Evolutionary conservation across 495 filamentous ascomycete genomes (phyloP), one percentile per base, ranked within the genome.

Genomic region (Stereocaulon alpinum): DNA sequence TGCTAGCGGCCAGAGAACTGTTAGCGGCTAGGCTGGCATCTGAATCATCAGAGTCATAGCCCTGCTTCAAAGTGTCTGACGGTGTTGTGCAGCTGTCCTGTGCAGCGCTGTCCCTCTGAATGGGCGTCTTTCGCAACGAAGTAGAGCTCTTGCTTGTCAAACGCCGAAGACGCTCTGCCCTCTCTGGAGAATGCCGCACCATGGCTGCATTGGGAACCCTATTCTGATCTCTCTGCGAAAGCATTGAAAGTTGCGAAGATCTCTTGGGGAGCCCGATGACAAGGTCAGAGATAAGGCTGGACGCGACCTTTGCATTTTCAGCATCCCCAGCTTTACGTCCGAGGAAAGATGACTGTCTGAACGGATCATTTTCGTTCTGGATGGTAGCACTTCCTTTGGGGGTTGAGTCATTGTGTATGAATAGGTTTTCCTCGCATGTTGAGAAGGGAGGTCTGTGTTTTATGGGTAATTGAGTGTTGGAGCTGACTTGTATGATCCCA

Each of bases 101-200:
- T 11, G 34, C 47, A 11, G 14, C 55, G 22, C 54, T 45, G 43
- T 60, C 58, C 10, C 45, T 47, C 11, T 18, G 40, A 34, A 40
- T 37, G 6, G 40, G 27, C 12, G 18, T 15, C 18, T 60, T 60
- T 43, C 40, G n/a, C 20, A 61, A 20, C 18, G 52, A 58, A 6
- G 42, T 55, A 34, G 45, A 45, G 42, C 58, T 61, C 43, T 45
- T 63, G 43, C 64, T 68, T 17, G 60, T 62, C 34, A 66, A 40
- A 18, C 61, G 63, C 27, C 59, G 63, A 18, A 66, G 55, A 27
- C 63, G 63, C 11, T 67, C 66, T 53, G 44, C 55, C n/a, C 63
- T 52, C 32, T 66, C 66, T 22, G 59, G 66, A 41, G 58, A 61
- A 40, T 47, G 49, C 12, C 63, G 63, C 37, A 44, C 40, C 14